phyloP scores from a whole-genome alignment of 768 basidiomycete genomes.

The Suillus discolor region DNA sequence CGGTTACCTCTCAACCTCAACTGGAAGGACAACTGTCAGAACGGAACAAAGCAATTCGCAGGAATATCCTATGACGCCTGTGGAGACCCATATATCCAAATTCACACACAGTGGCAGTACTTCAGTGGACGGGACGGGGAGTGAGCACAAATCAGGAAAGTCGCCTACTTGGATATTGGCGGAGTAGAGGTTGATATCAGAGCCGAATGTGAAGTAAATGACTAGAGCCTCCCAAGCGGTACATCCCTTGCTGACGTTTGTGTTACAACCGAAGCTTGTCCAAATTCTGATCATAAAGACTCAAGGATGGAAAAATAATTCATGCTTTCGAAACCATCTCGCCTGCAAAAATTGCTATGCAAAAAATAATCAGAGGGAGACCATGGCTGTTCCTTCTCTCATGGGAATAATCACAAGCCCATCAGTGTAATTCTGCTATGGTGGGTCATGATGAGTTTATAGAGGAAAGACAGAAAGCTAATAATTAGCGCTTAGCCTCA shows the following conservation, averaged over 20 bases:
- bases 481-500: too few species aligned
- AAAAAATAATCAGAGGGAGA: too few species aligned
- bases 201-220: neutral
- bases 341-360: too few species aligned
- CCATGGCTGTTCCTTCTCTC: too few species aligned
- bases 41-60: neutral
- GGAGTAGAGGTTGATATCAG: neutral
- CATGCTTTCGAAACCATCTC: too few species aligned
- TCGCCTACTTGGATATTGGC: neutral
- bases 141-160: neutral
- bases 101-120: neutral
- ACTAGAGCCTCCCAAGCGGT: neutral
- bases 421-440: too few species aligned
- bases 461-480: too few species aligned
- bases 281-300: neutral
- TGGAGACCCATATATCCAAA: constrained; percentile 4
- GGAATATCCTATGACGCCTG: neutral
- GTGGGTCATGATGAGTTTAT: too few species aligned
- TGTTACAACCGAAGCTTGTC: neutral
- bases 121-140: neutral
- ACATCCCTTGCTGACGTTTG: neutral
- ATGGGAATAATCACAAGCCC: too few species aligned
- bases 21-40: neutral
- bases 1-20: neutral
- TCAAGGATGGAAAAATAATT: too few species aligned